Percentiles rank a stretch among this genome's conserved stretches.
These are phyloP conservation scores for Dillenia suffruticosa DNA, from an alignment of 164 flowering plant species.

Conservation along the genomic window DNA sequence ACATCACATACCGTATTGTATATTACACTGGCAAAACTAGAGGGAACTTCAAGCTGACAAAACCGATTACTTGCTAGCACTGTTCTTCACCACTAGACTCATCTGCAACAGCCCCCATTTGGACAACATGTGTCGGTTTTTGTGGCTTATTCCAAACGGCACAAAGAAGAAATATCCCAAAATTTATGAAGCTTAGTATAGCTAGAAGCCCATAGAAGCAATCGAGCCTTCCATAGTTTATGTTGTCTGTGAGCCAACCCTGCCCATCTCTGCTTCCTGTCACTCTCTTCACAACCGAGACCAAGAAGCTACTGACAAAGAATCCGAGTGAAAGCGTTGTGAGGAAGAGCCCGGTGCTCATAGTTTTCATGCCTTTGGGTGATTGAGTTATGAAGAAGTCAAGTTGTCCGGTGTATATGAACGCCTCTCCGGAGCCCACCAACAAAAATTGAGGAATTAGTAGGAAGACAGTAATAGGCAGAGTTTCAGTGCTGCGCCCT, in stretches of 20 bases:
- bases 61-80: conserved; percentile 13
- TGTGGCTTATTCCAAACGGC: conserved; percentile 56
- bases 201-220: conserved; percentile 67
- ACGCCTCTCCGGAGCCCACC: conserved; percentile 91
- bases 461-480: conserved; percentile 68
- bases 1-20: too few species aligned
- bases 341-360: conserved; percentile 98
- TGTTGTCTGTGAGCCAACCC: conserved; percentile 76
- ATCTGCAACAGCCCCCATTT: conserved; percentile 26
- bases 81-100: conserved; percentile 21
- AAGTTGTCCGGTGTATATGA: conserved; percentile 95
- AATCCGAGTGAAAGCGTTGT: conserved; percentile 88
- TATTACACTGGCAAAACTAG: too few species aligned
- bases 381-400: conserved; percentile 95
- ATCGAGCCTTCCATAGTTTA: conserved; percentile 74
- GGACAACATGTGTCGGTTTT: conserved; percentile 7
- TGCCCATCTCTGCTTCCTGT: conserved; percentile 34
- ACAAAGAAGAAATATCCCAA: conserved; percentile 48
- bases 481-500: conserved; percentile 14
- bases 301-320: conserved; percentile 84
- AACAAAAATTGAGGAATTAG: conserved; percentile 89
- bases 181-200: conserved; percentile 49
- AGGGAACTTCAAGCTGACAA: too few species aligned
- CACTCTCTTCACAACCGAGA: conserved; percentile 56
- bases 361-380: conserved; percentile 94